Evolutionary conservation across 495 filamentous ascomycete genomes (phyloP).

Genomic region (Penicillium bialowiezense): DNA sequence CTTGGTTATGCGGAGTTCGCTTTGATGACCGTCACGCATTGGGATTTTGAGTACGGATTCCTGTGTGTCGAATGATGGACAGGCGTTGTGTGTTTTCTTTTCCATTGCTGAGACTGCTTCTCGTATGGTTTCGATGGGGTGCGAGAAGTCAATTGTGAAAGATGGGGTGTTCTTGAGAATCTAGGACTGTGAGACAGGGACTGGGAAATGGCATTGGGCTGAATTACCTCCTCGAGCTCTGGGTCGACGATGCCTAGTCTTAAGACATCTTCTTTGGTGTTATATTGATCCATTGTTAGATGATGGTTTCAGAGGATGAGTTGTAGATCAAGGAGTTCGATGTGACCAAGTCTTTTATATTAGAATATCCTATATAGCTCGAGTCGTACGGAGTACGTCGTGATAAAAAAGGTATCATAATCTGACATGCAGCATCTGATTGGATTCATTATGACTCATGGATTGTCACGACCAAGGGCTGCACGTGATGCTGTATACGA

Average conservation of each 20-base stretch:
- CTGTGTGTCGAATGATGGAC: constrained; percentile 15
- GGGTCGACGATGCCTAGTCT: constrained; percentile 34
- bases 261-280: constrained; percentile 26
- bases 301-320: too few species aligned
- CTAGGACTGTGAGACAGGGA: constrained; percentile 4
- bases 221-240: constrained; percentile 26
- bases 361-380: too few species aligned
- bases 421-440: too few species aligned
- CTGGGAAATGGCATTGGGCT: background rate
- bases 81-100: constrained; percentile 5
- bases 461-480: too few species aligned
- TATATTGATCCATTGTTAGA: constrained; percentile 13
- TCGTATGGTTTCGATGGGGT: background rate
- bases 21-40: constrained; percentile 38
- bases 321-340: too few species aligned
- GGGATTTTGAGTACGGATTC: constrained; percentile 33
- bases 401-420: too few species aligned
- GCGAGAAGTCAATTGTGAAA: constrained; percentile 8
- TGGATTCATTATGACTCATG: too few species aligned
- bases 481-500: too few species aligned
- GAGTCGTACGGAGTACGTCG: too few species aligned
- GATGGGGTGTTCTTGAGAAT: constrained; percentile 26
- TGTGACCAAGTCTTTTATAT: too few species aligned
- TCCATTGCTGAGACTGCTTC: constrained; percentile 1
- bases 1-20: constrained; percentile 33